Evolutionary conservation across 179 eudicot genomes (phyloP), one percentile per base, ranked within the genome.

Genomic region (Nepenthes alata): DNA sequence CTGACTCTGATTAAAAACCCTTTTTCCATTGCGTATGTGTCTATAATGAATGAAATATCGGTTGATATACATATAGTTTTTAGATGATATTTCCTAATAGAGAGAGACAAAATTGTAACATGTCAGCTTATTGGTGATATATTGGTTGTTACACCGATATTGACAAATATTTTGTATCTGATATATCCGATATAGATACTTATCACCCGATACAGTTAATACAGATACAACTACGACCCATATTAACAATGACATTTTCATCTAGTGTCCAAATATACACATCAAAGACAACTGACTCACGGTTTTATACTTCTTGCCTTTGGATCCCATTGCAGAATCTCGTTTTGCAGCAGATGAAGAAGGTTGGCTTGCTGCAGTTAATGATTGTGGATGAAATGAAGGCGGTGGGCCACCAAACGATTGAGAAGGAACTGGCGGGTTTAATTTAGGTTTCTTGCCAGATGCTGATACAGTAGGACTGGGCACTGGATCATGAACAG

Each of bases 401-500:
- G 80, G 63, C 58, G 85, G 57, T 49, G 90, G 81, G 61, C 68
- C 81, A 11, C 75, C 77, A 62, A 74, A 78, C 16, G 85, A 76
- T 47, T 72, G 81, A 73, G 87, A 78, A 36, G 83, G 74, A 36
- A 68, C 44, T 35, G 80, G 70, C 47, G 72, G 80, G 37, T 47
- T 64, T 39, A 73, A 62, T 72, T 80, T 82, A 47, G 75, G 78
- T 47, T 83, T 83, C 69, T 76, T 80, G 48, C 81, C 81, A 35
- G 85, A 85, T 53, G 87, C 81, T 59, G 87, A 78, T 57, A 78
- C 58, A 35, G 83, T 70, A 41, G 85, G 80, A 62, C 87, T 72
- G 47, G 82, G 78, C 6, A 67, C 16, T 39, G 77, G 72, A 53
- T 80, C 85, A 66, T 77, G 83, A 56, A 67, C 72, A 47, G 81